Evolutionary conservation across 192 early-diverging fungal species (phyloP).

Genomic region (Coemansia sp.): DNA sequence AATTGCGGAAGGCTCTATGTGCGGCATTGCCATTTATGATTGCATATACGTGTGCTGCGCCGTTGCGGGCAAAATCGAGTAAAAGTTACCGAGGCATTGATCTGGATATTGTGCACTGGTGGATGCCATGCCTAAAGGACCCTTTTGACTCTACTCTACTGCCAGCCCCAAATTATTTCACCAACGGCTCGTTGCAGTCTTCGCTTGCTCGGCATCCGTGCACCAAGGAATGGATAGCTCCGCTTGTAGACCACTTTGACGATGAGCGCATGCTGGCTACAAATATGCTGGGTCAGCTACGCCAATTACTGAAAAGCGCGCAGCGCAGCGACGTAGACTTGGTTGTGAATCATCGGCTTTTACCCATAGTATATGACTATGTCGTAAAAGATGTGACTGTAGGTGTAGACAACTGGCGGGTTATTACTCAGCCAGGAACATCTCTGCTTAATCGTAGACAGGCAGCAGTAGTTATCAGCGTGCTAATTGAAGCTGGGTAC

Average conservation of each 20-base stretch:
- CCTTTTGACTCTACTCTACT: conserved; percentile 10
- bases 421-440: conserved; percentile 72
- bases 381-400: conserved; percentile 52
- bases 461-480: conserved; percentile 40
- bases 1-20: conserved; percentile 1
- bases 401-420: conserved; percentile 70
- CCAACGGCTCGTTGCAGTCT: conserved; percentile 4
- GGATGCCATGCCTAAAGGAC: conserved; percentile 14
- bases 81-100: conserved; percentile 13
- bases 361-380: conserved; percentile 44
- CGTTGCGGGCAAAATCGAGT: conserved; percentile 7
- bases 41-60: conserved; percentile 22
- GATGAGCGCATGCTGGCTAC: conserved; percentile 15
- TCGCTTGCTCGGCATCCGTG: conserved; percentile 18
- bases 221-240: conserved; percentile 41
- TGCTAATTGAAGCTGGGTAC: conserved; percentile 16
- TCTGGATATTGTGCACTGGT: conserved; percentile 20
- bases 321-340: conserved; percentile 25
- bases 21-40: conserved; percentile 15
- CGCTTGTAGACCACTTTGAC: conserved; percentile 17
- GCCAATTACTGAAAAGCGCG: conserved; percentile 7
- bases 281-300: background rate
- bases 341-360: conserved; percentile 28
- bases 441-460: conserved; percentile 73
- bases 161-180: conserved; percentile 21